Base-by-base conservation (phyloP, 306 rosid genomes). In the Chamaecrista fasciculata region DNA sequence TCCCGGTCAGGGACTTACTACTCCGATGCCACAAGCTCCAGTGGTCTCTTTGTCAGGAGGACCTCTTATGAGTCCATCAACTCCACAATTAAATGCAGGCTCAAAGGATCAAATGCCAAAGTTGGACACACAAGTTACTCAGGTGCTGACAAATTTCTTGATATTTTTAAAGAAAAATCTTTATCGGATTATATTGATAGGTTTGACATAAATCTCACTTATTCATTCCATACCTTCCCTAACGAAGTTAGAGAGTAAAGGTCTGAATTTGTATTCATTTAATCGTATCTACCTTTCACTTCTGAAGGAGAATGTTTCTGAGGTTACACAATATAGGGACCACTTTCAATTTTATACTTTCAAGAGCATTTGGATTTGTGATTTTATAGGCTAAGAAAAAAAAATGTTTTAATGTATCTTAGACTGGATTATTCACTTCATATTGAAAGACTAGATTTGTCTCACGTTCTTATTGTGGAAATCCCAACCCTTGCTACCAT, bases 1-100 rank as follows among this genome's bases (percentile, higher is more conserved):
- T 79, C 98, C 85, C n/a, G 77, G 87, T 66, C 96, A 82, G 76
- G 96, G 96, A 81, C 56, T 81, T 81, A 77, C 90, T 39, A 50
- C 82, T 83, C 78, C 84, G 3, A 78, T 87, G 88, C 88, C 82
- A 43, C 80, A 47, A 0, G 72, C 83, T 64, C 89, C 86, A 2
- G 29, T 65, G 42, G 70, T 74, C 62, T 85, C 94, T 5, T 44
- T 82, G 64, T 37, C 86, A 2, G 98, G 86, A 66, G 86, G 89
- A 16, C 82, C 89, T 61, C 33, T 73, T 74, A 47, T 86, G 93
- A 87, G 86, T 74, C 55, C 88, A 31, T 56, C 91, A 16, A 55
- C 78, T 62, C 26, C 16, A 8, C 86, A 81, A 56, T 67, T 33
- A 11, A 80, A 78, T 75, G 76, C 86, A 11, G 61, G 83, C 79